phyloP scores from a whole-genome alignment of 306 rosid genomes.

The Prunus padus region DNA sequence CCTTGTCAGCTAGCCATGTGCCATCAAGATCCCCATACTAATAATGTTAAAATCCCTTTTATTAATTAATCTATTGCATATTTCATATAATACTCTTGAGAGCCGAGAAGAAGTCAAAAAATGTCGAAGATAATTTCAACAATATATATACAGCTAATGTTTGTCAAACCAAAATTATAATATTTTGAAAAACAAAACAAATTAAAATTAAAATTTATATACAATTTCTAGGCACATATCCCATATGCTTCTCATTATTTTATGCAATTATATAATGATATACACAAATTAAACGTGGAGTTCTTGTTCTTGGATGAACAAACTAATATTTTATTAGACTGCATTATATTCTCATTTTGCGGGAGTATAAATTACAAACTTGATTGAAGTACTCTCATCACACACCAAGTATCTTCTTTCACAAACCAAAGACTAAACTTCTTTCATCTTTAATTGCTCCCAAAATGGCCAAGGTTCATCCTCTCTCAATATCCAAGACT shows the following conservation, averaged over 20 bases:
- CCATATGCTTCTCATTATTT: background rate
- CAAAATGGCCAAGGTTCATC: conserved; percentile 34
- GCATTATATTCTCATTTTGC: background rate
- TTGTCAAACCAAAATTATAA: background rate
- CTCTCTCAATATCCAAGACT: background rate
- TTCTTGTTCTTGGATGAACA: background rate
- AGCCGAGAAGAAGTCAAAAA: conserved; percentile 23
- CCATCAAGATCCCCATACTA: background rate
- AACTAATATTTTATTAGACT: background rate
- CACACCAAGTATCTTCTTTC: background rate
- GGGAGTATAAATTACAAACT: background rate
- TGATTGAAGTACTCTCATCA: background rate
- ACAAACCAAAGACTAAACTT: background rate
- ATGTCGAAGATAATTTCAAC: background rate
- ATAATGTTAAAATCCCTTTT: background rate
- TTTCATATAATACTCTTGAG: background rate
- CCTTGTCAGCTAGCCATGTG: conserved; percentile 11
- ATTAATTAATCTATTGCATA: background rate
- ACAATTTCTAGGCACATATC: no score
- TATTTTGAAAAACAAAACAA: background rate
- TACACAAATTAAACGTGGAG: background rate
- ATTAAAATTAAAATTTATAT: background rate
- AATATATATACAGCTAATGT: no score
- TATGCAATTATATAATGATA: background rate
- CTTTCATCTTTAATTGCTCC: background rate